phyloP scores from a whole-genome alignment of 1,284 basidiomycete genomes.

The Ganoderma sinense region DNA sequence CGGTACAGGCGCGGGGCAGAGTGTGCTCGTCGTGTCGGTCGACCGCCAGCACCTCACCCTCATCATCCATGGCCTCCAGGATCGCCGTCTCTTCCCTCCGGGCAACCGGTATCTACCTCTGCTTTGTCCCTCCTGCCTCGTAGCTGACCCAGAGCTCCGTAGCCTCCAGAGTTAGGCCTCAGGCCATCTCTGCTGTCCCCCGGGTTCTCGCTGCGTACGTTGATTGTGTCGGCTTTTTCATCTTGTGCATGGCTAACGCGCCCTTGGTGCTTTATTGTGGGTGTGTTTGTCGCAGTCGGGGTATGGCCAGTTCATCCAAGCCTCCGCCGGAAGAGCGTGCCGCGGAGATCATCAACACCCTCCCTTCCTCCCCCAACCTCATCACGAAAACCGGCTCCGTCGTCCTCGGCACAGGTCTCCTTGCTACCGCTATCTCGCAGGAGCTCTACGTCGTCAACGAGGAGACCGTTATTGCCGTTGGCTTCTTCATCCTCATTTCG shows the following conservation, averaged over 20 bases:
- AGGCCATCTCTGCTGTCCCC: constrained; percentile 59
- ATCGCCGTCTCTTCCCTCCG: constrained; percentile 71
- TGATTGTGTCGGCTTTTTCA: neutral
- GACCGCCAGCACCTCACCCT: constrained; percentile 33
- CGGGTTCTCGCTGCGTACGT: constrained; percentile 67
- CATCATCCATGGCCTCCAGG: constrained; percentile 66
- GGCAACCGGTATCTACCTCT: constrained; percentile 58
- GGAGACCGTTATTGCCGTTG: constrained; percentile 86
- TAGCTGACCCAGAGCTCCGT: neutral
- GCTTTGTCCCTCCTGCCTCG: no score
- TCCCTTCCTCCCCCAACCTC: constrained; percentile 90
- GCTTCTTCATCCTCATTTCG: constrained; percentile 87
- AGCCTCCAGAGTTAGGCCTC: constrained; percentile 58
- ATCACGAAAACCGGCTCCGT: constrained; percentile 95
- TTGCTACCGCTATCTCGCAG: constrained; percentile 94
- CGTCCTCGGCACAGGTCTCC: constrained; percentile 89
- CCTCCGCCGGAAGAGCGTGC: constrained; percentile 86
- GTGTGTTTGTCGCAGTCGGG: constrained; percentile 53
- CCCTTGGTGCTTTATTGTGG: neutral
- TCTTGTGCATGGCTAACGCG: constrained; percentile 5
- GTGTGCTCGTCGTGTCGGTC: constrained; percentile 26
- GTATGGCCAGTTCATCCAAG: constrained; percentile 67
- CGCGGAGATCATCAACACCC: constrained; percentile 88
- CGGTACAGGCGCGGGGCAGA: constrained; percentile 13
- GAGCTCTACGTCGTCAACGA: constrained; percentile 99